Evolutionary conservation across 805 yeast species (phyloP).

Genomic region (Saccharomyces cerevisiae): DNA sequence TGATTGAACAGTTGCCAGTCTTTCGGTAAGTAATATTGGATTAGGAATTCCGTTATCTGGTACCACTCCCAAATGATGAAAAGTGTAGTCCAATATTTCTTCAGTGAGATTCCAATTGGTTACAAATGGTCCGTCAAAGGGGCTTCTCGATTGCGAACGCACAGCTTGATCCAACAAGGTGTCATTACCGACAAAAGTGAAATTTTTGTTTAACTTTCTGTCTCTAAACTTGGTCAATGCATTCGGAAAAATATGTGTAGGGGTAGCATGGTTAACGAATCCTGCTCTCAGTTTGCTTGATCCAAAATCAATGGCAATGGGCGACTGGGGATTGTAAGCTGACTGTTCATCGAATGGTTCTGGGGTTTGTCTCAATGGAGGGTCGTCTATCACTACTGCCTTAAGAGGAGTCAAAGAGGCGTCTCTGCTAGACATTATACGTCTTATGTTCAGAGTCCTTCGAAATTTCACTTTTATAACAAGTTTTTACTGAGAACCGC

Average conservation of each 20-base stretch:
- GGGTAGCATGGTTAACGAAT: conserved; percentile 36
- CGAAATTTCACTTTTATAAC: background rate
- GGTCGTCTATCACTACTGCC: conserved; percentile 23
- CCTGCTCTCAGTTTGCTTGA: conserved; percentile 54
- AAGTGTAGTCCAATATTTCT: conserved; percentile 71
- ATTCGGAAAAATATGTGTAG: conserved; percentile 63
- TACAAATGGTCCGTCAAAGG: conserved; percentile 79
- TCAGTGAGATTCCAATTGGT: conserved; percentile 93
- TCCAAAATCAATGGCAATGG: conserved; percentile 88
- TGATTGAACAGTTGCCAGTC: conserved; percentile 56
- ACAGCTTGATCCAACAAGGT: conserved; percentile 61
- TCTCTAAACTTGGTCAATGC: conserved; percentile 70
- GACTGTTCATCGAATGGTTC: conserved; percentile 26
- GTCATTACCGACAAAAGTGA: conserved; percentile 79
- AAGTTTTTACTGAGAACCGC: background rate
- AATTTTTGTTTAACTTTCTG: conserved; percentile 50
- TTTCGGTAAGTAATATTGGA: conserved; percentile 77
- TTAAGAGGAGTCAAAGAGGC: conserved; percentile 23
- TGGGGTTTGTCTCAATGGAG: conserved; percentile 26
- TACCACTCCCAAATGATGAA: conserved; percentile 66
- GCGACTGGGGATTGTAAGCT: conserved; percentile 36
- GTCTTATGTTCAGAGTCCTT: background rate
- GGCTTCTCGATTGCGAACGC: conserved; percentile 60
- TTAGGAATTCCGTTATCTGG: conserved; percentile 51
- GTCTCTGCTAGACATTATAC: conserved; percentile 17